Conservation (phyloP, 1,284 basidiomycete species). For the Cutaneotrichosporon mucoides region DNA sequence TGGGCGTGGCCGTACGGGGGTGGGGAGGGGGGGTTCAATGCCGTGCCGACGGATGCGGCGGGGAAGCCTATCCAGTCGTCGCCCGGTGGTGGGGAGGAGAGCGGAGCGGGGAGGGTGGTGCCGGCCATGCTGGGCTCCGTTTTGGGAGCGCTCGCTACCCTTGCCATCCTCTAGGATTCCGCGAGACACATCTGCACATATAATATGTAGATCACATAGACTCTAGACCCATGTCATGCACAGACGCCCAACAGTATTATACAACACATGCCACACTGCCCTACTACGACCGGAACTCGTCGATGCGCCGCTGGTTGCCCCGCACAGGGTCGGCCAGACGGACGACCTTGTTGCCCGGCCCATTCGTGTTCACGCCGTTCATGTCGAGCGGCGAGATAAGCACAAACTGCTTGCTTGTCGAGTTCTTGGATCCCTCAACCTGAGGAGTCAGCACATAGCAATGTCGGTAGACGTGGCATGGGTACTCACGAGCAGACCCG, state of each 20-base stretch:
- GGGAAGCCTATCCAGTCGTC: neutral
- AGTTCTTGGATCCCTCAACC: slow-evolving; percentile 75
- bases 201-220: too few species aligned
- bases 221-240: too few species aligned
- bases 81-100: neutral
- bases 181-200: too few species aligned
- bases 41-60: neutral
- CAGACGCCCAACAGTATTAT: too few species aligned
- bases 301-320: too few species aligned
- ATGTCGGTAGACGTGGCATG: too few species aligned
- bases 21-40: neutral
- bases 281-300: too few species aligned
- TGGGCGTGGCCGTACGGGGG: slow-evolving; percentile 28
- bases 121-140: too few species aligned
- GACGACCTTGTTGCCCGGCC: slow-evolving; percentile 34
- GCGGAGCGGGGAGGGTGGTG: neutral
- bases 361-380: slow-evolving; percentile 33
- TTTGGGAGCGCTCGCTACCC: too few species aligned
- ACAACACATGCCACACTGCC: too few species aligned
- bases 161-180: too few species aligned
- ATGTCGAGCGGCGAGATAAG: slow-evolving; percentile 71
- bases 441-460: too few species aligned
- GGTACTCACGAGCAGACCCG: slow-evolving; percentile 95
- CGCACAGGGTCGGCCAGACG: slow-evolving; percentile 41
- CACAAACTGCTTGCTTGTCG: slow-evolving; percentile 82